phyloP scores from a whole-genome alignment of 73 alveolate genomes.

The Tetrahymena elliotti region DNA sequence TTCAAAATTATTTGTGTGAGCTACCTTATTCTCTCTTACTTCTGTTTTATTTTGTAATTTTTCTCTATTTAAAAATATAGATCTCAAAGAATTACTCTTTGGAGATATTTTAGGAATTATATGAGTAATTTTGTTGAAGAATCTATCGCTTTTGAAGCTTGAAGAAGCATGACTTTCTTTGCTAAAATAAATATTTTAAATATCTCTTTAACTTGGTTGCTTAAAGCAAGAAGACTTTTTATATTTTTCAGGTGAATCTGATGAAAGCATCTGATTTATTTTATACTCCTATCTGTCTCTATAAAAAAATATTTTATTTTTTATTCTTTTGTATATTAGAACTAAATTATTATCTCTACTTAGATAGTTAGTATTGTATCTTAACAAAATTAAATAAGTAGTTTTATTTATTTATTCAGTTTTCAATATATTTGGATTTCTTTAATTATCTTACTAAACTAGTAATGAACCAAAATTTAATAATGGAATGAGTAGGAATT shows the following conservation, averaged over 20 bases:
- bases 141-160: neutral
- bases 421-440: no score
- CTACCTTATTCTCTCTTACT: neutral
- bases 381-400: neutral
- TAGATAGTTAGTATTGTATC: neutral
- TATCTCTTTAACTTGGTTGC: neutral
- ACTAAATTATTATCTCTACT: neutral
- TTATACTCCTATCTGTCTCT: no score
- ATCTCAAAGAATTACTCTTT: neutral
- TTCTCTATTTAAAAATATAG: neutral
- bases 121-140: neutral
- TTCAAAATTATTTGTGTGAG: neutral
- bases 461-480: neutral
- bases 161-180: neutral
- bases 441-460: neutral
- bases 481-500: no score
- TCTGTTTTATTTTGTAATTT: neutral
- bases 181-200: no score
- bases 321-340: neutral
- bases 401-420: neutral
- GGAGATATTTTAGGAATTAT: neutral
- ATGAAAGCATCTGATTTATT: neutral
- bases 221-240: neutral
- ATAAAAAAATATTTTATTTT: no score
- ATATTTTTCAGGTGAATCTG: neutral